Evolutionary conservation across 768 basidiomycete species (phyloP), one percentile per base, ranked within the genome.

Genomic region (Tylopilus plumbeoviolaceoides): DNA sequence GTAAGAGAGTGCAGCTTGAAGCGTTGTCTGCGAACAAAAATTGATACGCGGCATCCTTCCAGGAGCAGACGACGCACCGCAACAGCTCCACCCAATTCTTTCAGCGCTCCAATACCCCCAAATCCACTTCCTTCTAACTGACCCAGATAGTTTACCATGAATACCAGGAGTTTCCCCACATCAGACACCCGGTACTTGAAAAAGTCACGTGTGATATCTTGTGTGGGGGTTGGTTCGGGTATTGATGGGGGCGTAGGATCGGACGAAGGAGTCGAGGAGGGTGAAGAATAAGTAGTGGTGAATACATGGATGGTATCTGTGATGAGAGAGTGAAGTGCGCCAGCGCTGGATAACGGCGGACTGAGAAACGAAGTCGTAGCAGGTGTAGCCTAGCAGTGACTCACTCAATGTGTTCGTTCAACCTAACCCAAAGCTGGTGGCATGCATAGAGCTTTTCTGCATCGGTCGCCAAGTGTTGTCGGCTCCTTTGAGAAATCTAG

Each of bases 381-480:
- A 23, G 23, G n/a, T 20, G 10, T 17, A 31, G n/a, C 8, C 25
- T 14, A 9, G 38, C 27, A 44, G 69, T 18, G 10, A 53, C 83
- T 48, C 62, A 87, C 87, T 76, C 73, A 27, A 90, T 73, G 27
- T 81, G 72, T 39, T 85, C 82, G 57, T 89, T 89, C 63, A 89
- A 79, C 58, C 73, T 73, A n/a, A 80, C 54, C 95, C 95, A 97
- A 21, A 97, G 73, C 38, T 89, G 85, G 54, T 85, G 82, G 5
- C 81, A 84, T 2, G 91, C 88, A 56, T 86, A 85, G 15, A 95
- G 75, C 61, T 90, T 91, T 70, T 97, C 95, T 2, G 91, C 91
- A 63, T 97, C 89, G 18, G 78, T 80, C 35, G 84, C 85, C 17
- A 98, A 73, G 25, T 77, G 75, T 60, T 93, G 84, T 18, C 92